Evolutionary conservation across 768 basidiomycete species (phyloP), one percentile per base, ranked within the genome.

Genomic region (Pulveroboletus frians): DNA sequence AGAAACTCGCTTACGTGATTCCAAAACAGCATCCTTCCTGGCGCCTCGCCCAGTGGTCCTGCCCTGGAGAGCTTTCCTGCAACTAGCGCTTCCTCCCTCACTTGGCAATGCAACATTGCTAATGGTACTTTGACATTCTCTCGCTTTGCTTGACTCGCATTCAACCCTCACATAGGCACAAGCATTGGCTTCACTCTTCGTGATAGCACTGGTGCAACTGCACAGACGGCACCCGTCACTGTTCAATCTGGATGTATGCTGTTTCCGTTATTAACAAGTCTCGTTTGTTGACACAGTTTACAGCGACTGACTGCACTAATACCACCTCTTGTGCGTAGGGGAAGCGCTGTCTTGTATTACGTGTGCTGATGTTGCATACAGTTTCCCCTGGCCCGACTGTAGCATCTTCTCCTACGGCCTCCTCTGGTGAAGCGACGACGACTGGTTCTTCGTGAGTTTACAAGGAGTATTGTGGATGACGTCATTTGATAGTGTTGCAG

Each of bases 111-210:
- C 45, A 81, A 83, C 70, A 59, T 75, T 31, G 41, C 74, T 2
- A 54, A 69, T 13, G 72, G 85, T 79, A 39, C 5, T 41, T 37
- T 26, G 4, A 2, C n/a, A 7, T 21, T 13, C 14, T 15, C 9
- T 3, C 46, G 2, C n/a, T 39, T 31, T 18, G 4, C 18, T 4
- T 18, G 4, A n/a, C 31, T 9, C 8, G 4, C 13, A 18, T 26
- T 37, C 5, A 20, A 48, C 20, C 5, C 9, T 21, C 7, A 4
- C 4, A 6, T 29, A 80, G 83, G 72, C n/a, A 76, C 75, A 4
- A 62, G 55, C 35, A 63, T 91, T 48, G 82, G 78, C 44, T 62
- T 91, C 26, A 73, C 69, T 11, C 51, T 92, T 53, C 77, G 76
- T 61, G 91, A 93, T 59, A 64, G 49, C 47, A 77, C 69, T 29